Percentiles rank a stretch among this genome's conserved stretches.
Evolutionary conservation across 371 early-diverging fungal genomes (phyloP).

Genomic region (Haplosporangium sp.): DNA sequence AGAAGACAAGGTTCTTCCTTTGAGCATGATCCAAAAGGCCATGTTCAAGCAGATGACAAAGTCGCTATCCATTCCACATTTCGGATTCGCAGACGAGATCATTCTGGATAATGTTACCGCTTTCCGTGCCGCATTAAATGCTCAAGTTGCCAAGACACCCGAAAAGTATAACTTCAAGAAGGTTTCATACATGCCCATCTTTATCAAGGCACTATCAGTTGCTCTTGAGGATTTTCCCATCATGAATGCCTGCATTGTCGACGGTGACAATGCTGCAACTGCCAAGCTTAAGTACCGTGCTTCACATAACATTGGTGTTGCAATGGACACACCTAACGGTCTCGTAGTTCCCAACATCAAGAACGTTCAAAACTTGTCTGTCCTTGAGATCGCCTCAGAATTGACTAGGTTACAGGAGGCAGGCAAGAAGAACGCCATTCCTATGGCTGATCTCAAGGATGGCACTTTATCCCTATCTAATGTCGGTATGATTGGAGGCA

Average conservation of each 20-base stretch:
- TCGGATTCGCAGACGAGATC: slow-evolving; percentile 95
- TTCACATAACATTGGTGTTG: slow-evolving; percentile 93
- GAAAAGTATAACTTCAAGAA: slow-evolving; percentile 72
- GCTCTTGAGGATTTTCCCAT: slow-evolving; percentile 89
- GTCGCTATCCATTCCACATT: slow-evolving; percentile 93
- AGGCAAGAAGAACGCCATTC: slow-evolving; percentile 74
- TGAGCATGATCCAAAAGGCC: slow-evolving; percentile 90
- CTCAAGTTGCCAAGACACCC: slow-evolving; percentile 57
- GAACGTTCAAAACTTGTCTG: slow-evolving; percentile 87
- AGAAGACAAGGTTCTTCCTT: slow-evolving; percentile 65
- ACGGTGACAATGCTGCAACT: slow-evolving; percentile 59
- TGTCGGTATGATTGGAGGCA: slow-evolving; percentile 96
- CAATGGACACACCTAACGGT: slow-evolving; percentile 97
- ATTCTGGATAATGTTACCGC: slow-evolving; percentile 75
- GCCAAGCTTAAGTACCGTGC: slow-evolving; percentile 79
- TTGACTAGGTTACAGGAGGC: slow-evolving; percentile 81
- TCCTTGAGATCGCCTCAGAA: slow-evolving; percentile 92
- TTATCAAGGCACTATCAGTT: slow-evolving; percentile 92
- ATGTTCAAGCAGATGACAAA: slow-evolving; percentile 98
- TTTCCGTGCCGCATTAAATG: slow-evolving; percentile 80
- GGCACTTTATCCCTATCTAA: slow-evolving; percentile 96
- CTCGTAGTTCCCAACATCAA: slow-evolving; percentile 96
- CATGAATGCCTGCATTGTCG: slow-evolving; percentile 83
- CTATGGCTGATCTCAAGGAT: slow-evolving; percentile 79
- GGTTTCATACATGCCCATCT: slow-evolving; percentile 94